Percentiles rank a stretch among this genome's conserved stretches.
phyloP scores from a whole-genome alignment of 257 asterid species.

The Nicotiana knightiana region DNA sequence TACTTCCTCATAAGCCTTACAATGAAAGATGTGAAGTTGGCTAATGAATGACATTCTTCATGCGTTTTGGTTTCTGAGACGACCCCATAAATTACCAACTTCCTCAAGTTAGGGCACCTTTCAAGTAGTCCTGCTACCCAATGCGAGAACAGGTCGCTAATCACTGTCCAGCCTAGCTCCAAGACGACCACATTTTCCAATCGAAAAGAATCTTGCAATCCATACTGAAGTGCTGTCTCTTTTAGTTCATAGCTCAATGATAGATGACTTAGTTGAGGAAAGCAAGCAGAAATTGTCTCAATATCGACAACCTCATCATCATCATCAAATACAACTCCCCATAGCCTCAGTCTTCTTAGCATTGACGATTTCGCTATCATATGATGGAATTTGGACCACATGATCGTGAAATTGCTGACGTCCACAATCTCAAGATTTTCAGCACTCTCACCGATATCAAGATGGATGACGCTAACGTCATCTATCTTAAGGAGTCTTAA shows the following conservation, averaged over 20 bases:
- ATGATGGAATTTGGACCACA: constrained; percentile 85
- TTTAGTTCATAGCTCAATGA: constrained; percentile 73
- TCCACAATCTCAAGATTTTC: constrained; percentile 84
- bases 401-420: constrained; percentile 86
- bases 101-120: constrained; percentile 65
- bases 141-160: constrained; percentile 56
- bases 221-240: constrained; percentile 66
- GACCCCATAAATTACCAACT: constrained; percentile 71
- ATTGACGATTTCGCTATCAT: constrained; percentile 80
- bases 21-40: constrained; percentile 63
- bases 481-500: constrained; percentile 66
- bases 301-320: constrained; percentile 86
- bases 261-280: constrained; percentile 63
- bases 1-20: constrained; percentile 74
- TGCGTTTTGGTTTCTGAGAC: constrained; percentile 87
- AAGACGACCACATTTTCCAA: constrained; percentile 64
- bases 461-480: constrained; percentile 92
- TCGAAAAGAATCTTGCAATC: constrained; percentile 59
- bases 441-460: constrained; percentile 74
- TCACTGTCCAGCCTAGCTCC: constrained; percentile 92
- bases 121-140: constrained; percentile 80
- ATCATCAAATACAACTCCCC: constrained; percentile 91
- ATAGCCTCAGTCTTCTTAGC: constrained; percentile 67
- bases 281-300: constrained; percentile 78
- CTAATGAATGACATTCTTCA: constrained; percentile 74